Evolutionary conservation across 352 stramenopile species (phyloP), one percentile per base, ranked within the genome.

Genomic region (Globisporangium perplexum): DNA sequence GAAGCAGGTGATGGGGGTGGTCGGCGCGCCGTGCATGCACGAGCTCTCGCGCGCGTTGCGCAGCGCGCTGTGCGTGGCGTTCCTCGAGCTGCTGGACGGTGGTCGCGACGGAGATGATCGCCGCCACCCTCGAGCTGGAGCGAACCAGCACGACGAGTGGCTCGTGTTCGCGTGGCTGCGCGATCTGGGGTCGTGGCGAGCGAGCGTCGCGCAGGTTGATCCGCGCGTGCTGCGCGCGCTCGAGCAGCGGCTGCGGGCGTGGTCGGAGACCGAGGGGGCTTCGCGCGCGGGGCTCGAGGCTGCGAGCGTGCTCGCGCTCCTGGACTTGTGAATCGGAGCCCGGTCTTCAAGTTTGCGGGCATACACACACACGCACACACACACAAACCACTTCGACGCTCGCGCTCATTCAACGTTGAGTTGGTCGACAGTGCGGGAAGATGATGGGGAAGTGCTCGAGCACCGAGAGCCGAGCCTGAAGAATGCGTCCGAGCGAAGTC

Each of bases 91-190:
- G 23, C 50, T 86, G 10, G 67, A 82, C 8, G 58, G 53, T 30
- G 55, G 54, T 17, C 30, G 15, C 1, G 38, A 50, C 20, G n/a
- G 22, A 41, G 6, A 26, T 20, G 4, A 1, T 11, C 14, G 14
- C 33, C 5, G 33, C 33, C n/a, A n/a, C n/a, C n/a, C n/a, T n/a
- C 14, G 33, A 39, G 33, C 8, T 18, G 33, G 33, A 7, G 4
- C 31, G 31, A 4, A 17, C 33, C 33, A 18, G 1, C 41, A 42
- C 20, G 56, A 45, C 43, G 12, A 26, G 24, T 86, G 72, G 74
- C 55, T 88, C 20, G 74, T 56, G 17, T 57, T 86, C 18, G 39
- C 67, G 26, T 88, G 77, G 77, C 28, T 88, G n/a, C 60, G 69
- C 14, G 65, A 65, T 15, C 38, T 79, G 0, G 47, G 39, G 24